These are phyloP conservation scores for Camelina neglecta DNA, from an alignment of 345 rosid genomes.

Conservation along the genomic window DNA sequence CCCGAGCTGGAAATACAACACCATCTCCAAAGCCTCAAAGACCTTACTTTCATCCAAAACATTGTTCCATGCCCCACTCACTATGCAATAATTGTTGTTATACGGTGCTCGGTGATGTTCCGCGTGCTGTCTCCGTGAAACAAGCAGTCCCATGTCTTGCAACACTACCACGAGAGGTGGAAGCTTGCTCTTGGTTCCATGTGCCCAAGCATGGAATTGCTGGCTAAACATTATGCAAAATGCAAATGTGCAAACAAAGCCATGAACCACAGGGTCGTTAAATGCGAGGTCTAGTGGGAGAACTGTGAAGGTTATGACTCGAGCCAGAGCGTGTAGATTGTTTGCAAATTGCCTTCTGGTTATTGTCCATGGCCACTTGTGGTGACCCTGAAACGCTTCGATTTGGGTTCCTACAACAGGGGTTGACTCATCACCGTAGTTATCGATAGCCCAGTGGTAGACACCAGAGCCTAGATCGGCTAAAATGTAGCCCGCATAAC, in stretches of 20 bases:
- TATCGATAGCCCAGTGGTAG: conserved; percentile 95
- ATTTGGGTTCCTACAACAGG: conserved; percentile 77
- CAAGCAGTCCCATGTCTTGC: conserved; percentile 76
- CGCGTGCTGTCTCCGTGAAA: conserved; percentile 68
- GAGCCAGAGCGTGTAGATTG: conserved; percentile 78
- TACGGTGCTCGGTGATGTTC: conserved; percentile 84
- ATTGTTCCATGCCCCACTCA: conserved; percentile 83
- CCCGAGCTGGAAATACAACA: conserved; percentile 59
- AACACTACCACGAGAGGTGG: conserved; percentile 64
- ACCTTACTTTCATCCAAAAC: conserved; percentile 63
- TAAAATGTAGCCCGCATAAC: conserved; percentile 66
- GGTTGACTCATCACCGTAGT: conserved; percentile 78
- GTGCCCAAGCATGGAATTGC: conserved; percentile 97
- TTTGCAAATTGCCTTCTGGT: conserved; percentile 85
- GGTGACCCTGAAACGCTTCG: conserved; percentile 93
- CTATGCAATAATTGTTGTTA: conserved; percentile 87
- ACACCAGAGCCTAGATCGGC: conserved; percentile 90
- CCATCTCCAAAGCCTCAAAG: conserved; percentile 83
- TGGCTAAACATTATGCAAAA: conserved; percentile 93
- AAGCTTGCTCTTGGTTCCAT: conserved; percentile 82
- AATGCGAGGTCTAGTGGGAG: conserved; percentile 64
- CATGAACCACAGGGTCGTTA: conserved; percentile 54
- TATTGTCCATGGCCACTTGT: conserved; percentile 90
- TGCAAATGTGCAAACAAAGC: conserved; percentile 61
- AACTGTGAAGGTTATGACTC: conserved; percentile 57